phyloP scores from a whole-genome alignment of 2,329 filamentous ascomycete genomes.

The Aspergillus luchuensis region DNA sequence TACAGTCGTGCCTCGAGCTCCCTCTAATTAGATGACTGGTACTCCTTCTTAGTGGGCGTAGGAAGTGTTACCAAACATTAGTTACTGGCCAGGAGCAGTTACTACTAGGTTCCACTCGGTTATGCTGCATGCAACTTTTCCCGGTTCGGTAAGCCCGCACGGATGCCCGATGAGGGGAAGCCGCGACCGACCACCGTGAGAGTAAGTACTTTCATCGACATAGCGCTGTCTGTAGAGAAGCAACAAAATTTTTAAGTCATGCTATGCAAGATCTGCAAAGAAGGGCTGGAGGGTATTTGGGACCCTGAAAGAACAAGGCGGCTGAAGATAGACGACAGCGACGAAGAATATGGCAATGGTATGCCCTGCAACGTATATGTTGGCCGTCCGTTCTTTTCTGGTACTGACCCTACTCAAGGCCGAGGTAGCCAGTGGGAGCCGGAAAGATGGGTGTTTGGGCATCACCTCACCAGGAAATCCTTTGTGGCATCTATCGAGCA shows the following conservation, averaged over 20 bases:
- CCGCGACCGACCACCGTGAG: too few relatives aligned
- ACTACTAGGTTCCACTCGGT: too few relatives aligned
- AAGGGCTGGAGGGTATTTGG: not conserved
- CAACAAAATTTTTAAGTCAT: not conserved
- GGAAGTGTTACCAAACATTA: too few relatives aligned
- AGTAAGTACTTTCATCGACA: too few relatives aligned
- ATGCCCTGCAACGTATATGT: not conserved
- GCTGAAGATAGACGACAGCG: not conserved
- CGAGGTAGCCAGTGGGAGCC: not conserved
- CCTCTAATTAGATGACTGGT: too few relatives aligned
- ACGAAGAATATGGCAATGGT: not conserved
- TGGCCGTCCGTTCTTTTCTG: not conserved
- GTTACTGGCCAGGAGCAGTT: too few relatives aligned
- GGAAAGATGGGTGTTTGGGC: not conserved
- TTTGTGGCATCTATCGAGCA: not conserved
- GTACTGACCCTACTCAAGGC: not conserved
- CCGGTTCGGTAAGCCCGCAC: not conserved
- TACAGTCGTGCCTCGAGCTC: too few relatives aligned
- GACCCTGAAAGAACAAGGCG: not conserved
- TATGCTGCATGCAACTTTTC: not conserved
- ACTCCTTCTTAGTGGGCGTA: too few relatives aligned
- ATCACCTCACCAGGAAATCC: not conserved
- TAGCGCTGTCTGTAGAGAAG: not conserved
- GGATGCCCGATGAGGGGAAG: not conserved
- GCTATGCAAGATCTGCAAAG: not conserved